These are phyloP conservation scores for Xylaria arbuscula DNA, from an alignment of 2,329 filamentous ascomycete species.

Conservation along the genomic window DNA sequence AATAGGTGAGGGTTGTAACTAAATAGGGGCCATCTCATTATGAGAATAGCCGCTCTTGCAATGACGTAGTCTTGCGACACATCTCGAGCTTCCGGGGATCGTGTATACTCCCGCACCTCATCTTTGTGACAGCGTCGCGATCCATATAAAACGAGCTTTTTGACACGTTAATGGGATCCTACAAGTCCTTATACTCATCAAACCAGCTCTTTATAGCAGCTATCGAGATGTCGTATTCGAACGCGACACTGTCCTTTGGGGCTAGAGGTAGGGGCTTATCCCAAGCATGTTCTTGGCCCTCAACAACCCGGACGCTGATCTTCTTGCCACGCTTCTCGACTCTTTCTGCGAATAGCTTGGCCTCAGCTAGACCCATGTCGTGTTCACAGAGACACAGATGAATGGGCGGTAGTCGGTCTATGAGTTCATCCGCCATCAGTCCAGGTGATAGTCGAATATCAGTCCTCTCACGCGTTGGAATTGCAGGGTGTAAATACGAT, in stretches of 20 bases:
- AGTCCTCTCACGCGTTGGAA: slow-evolving; percentile 55
- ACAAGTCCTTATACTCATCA: neutral
- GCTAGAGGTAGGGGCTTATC: slow-evolving; percentile 60
- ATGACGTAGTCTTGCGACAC: neutral
- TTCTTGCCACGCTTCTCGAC: slow-evolving; percentile 45
- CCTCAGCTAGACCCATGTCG: slow-evolving; percentile 50
- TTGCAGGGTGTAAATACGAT: slow-evolving; percentile 66
- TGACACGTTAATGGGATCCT: neutral
- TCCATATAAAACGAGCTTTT: neutral
- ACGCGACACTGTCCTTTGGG: slow-evolving; percentile 57
- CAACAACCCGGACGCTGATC: slow-evolving; percentile 57
- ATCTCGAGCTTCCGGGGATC: neutral
- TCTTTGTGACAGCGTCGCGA: neutral
- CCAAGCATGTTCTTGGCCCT: slow-evolving; percentile 61
- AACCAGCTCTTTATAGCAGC: slow-evolving; percentile 56
- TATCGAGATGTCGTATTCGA: slow-evolving; percentile 60
- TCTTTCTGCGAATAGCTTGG: slow-evolving; percentile 42
- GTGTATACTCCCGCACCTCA: neutral
- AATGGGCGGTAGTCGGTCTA: slow-evolving; percentile 42
- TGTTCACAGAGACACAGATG: slow-evolving; percentile 48
- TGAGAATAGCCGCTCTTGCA: neutral
- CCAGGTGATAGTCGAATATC: slow-evolving; percentile 66
- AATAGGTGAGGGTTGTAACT: neutral
- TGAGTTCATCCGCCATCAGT: slow-evolving; percentile 45
- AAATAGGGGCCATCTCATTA: neutral